phyloP scores from a whole-genome alignment of 2,329 filamentous ascomycete genomes.

The Cladosporium oxysporum region DNA sequence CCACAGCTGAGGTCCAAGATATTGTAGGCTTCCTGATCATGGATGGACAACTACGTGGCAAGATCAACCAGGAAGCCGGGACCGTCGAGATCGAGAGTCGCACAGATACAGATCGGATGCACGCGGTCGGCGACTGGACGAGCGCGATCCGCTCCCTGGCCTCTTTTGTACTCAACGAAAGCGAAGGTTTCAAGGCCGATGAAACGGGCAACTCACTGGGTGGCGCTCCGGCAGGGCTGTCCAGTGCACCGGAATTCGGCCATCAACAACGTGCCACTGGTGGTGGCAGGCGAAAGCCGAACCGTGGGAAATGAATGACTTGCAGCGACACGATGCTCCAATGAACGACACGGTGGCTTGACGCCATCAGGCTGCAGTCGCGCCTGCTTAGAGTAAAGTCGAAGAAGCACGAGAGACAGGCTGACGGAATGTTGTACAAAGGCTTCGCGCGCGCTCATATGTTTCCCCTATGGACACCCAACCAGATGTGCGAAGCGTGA shows the following conservation, averaged over 20 bases:
- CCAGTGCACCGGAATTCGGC: constrained; percentile 17
- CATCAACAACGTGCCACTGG: constrained; percentile 22
- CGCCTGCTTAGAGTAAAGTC: neutral
- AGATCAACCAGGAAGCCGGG: constrained; percentile 85
- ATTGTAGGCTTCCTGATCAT: constrained; percentile 94
- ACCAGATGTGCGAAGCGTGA: constrained; percentile 1
- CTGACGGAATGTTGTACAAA: constrained; percentile 7
- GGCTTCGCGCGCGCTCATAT: constrained; percentile 15
- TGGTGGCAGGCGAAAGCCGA: constrained; percentile 33
- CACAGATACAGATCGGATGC: constrained; percentile 72
- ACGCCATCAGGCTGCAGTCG: constrained; percentile 16
- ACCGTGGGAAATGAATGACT: constrained; percentile 32
- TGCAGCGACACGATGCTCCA: constrained; percentile 24
- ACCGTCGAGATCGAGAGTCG: constrained; percentile 77
- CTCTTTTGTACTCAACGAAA: constrained; percentile 71
- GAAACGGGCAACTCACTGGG: constrained; percentile 34
- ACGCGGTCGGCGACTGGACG: constrained; percentile 72
- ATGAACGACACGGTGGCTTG: constrained; percentile 3
- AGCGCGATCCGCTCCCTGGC: constrained; percentile 70
- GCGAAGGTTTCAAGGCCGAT: constrained; percentile 66
- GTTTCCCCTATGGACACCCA: constrained; percentile 9
- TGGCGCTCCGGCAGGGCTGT: constrained; percentile 5
- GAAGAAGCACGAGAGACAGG: constrained; percentile 1
- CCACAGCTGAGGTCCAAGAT: constrained; percentile 83
- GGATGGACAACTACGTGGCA: constrained; percentile 81